Conservation (phyloP, 495 filamentous ascomycete species). For the Talaromyces stipitatus region DNA sequence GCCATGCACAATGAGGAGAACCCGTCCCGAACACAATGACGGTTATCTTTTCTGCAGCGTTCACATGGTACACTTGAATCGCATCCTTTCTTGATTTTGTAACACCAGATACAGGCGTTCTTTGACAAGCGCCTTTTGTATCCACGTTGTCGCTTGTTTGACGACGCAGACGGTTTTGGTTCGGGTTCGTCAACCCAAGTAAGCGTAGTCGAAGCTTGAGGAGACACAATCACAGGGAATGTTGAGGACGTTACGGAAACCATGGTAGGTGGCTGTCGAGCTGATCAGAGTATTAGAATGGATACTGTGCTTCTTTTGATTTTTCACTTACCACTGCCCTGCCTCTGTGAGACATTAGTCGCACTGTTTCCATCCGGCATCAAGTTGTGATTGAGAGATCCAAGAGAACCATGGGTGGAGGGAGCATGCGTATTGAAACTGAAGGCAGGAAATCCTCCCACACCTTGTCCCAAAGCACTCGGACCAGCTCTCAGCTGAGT, state of each 20-base stretch:
- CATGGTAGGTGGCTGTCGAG: too few species aligned
- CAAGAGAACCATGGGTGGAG: background rate
- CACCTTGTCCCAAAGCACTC: too few species aligned
- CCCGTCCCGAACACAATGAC: constrained; percentile 15
- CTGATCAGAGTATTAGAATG: background rate
- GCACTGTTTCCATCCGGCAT: background rate
- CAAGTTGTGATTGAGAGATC: too few species aligned
- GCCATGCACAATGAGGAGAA: constrained; percentile 7
- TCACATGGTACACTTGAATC: constrained; percentile 12
- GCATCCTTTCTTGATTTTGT: constrained; percentile 22
- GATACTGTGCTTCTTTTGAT: background rate
- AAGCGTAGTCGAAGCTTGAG: background rate
- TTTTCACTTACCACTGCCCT: background rate
- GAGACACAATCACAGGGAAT: background rate
- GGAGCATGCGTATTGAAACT: background rate
- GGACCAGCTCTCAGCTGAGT: too few species aligned
- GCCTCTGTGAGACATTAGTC: background rate
- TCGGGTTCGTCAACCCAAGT: constrained; percentile 7
- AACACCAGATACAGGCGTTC: constrained; percentile 16
- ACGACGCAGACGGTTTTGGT: constrained; percentile 1
- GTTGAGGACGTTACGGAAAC: background rate
- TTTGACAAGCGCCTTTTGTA: constrained; percentile 11
- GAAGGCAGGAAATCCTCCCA: too few species aligned
- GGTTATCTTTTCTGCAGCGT: constrained; percentile 7
- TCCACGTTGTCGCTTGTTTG: constrained; percentile 12